Conservation (phyloP, 2,329 filamentous ascomycete species). For the Westerdykella aurantiaca region DNA sequence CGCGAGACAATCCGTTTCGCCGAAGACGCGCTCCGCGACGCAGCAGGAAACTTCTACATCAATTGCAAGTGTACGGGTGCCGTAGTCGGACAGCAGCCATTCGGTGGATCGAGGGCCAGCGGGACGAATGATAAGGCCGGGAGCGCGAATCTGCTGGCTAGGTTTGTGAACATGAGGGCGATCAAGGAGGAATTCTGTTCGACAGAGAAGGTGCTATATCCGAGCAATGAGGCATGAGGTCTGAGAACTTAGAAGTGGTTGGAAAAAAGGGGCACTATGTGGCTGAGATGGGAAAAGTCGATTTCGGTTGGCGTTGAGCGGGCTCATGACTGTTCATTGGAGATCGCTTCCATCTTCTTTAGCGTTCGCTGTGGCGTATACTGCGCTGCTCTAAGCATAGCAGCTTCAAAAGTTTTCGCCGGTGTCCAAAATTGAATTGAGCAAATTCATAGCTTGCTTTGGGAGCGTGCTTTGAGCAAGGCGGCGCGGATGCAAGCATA, state of each 20-base stretch:
- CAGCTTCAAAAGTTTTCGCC: too few relatives aligned
- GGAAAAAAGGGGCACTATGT: background rate
- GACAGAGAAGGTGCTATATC: constrained; percentile 46
- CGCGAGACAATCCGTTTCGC: constrained; percentile 60
- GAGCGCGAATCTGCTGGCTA: constrained; percentile 45
- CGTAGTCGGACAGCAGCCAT: constrained; percentile 47
- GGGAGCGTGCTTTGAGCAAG: too few relatives aligned
- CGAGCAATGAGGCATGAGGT: constrained; percentile 44
- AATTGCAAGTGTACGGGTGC: constrained; percentile 67
- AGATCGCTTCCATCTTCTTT: too few relatives aligned
- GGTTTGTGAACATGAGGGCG: constrained; percentile 52
- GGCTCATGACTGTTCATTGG: too few relatives aligned
- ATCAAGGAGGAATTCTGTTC: constrained; percentile 53
- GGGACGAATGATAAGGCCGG: constrained; percentile 56
- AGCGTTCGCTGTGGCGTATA: too few relatives aligned
- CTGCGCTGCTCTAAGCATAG: too few relatives aligned
- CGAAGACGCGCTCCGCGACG: constrained; percentile 64
- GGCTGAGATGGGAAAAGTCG: too few relatives aligned
- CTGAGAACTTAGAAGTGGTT: background rate
- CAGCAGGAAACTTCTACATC: constrained; percentile 79
- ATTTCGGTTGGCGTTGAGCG: too few relatives aligned
- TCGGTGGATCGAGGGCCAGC: constrained; percentile 51
- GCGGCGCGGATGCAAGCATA: too few relatives aligned
- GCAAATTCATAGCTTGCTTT: too few relatives aligned
- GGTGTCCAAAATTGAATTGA: too few relatives aligned